Evolutionary conservation across 345 rosid genomes (phyloP).

Genomic region (Schrenkiella parvula): DNA sequence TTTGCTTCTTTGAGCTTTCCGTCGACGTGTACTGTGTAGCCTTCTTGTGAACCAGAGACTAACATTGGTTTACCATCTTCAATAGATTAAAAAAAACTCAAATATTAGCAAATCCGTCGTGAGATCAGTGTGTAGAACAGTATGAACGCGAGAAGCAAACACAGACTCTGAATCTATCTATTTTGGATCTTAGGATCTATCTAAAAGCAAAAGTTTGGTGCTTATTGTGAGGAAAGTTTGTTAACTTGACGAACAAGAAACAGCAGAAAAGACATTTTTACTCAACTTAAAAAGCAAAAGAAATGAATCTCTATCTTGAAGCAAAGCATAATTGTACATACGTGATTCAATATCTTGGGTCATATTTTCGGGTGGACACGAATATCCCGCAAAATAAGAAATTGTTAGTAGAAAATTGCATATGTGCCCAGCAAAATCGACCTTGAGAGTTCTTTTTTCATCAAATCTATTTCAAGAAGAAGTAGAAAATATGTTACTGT

Average conservation of each 20-base stretch:
- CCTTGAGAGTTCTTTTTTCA: background rate
- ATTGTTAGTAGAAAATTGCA: background rate
- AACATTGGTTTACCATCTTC: constrained; percentile 90
- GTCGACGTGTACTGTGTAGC: constrained; percentile 80
- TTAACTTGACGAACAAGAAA: constrained; percentile 26
- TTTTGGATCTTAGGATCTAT: background rate
- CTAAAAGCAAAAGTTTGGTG: constrained; percentile 10
- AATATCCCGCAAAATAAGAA: background rate
- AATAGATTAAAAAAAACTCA: constrained; percentile 14
- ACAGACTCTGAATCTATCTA: constrained; percentile 11
- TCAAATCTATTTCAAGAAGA: background rate
- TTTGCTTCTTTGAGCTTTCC: constrained; percentile 75
- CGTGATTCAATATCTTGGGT: too few species aligned
- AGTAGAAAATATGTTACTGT: constrained; percentile 75
- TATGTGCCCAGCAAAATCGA: background rate
- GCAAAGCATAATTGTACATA: constrained; percentile 30
- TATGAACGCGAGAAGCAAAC: background rate
- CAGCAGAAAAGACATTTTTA: background rate
- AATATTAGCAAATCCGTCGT: background rate
- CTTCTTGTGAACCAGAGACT: constrained; percentile 84
- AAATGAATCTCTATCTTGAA: constrained; percentile 34
- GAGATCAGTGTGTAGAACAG: background rate
- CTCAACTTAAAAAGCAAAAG: constrained; percentile 13
- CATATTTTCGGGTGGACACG: background rate
- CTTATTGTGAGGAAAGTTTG: background rate